Evolutionary conservation across 2,329 filamentous ascomycete genomes (phyloP).

Genomic region (Nectriaceae sp.): DNA sequence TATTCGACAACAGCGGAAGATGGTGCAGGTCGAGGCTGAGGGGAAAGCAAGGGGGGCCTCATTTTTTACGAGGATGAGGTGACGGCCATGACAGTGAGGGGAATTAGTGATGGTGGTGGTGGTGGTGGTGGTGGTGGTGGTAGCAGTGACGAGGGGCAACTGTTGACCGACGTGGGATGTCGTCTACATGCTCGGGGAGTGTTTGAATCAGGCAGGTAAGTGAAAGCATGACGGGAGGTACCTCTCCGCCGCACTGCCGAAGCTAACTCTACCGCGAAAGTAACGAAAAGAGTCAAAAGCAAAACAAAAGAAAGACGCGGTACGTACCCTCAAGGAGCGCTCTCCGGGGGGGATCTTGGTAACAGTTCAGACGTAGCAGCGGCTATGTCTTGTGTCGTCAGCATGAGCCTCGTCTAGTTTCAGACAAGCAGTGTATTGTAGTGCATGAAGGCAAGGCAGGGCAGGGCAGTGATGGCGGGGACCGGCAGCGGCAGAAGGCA

Average conservation of each 20-base stretch:
- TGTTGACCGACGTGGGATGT: conserved; percentile 16
- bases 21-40: conserved; percentile 17
- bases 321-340: conserved; percentile 20
- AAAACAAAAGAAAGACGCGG: conserved; percentile 14
- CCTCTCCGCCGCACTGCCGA: conserved; percentile 4
- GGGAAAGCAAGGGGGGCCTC: conserved; percentile 13
- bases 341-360: conserved; percentile 6
- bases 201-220: conserved; percentile 27
- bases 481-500: conserved; percentile 8
- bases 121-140: conserved; percentile 11
- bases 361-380: conserved; percentile 11
- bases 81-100: conserved; percentile 9
- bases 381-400: conserved; percentile 26
- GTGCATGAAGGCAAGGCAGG: too few relatives aligned
- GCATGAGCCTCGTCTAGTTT: conserved; percentile 18
- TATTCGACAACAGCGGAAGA: conserved; percentile 7
- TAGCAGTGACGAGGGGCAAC: conserved; percentile 10
- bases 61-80: conserved; percentile 7
- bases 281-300: conserved; percentile 7
- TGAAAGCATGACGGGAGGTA: background rate
- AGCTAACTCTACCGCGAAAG: conserved; percentile 1
- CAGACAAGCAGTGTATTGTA: conserved; percentile 8
- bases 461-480: conserved; percentile 9
- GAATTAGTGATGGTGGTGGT: conserved; percentile 8
- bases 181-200: conserved; percentile 8